Conservation (phyloP, 176 grass and related monocot species). For the Poa pratensis region DNA sequence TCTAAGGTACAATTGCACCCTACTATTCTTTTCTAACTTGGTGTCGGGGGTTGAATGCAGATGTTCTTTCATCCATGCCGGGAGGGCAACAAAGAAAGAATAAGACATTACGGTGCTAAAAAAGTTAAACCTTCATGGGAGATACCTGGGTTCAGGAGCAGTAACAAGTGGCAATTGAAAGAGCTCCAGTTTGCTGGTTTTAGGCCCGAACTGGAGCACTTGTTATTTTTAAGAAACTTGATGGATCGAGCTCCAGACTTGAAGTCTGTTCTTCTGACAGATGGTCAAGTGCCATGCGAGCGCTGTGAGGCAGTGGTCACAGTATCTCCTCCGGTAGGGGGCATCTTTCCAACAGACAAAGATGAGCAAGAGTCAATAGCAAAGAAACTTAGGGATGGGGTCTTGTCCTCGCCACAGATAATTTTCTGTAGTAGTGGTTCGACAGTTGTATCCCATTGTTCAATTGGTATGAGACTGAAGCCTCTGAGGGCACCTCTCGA, state of each 20-base stretch:
- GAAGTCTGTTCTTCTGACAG: neutral
- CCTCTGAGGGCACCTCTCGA: no score
- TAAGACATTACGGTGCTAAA: neutral
- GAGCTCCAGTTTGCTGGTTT: neutral
- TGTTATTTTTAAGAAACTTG: neutral
- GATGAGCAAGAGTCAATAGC: neutral
- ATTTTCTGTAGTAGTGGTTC: neutral
- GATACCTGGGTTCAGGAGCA: neutral
- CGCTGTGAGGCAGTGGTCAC: neutral
- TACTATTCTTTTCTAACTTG: neutral
- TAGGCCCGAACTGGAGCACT: neutral
- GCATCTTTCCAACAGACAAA: neutral
- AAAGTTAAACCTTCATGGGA: constrained; percentile 7
- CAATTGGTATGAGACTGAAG: no score
- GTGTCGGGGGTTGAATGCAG: neutral
- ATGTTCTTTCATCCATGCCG: constrained; percentile 18
- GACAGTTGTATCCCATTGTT: neutral
- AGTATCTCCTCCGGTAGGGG: neutral
- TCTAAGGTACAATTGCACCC: neutral
- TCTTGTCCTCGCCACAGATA: neutral
- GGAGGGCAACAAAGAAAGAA: constrained; percentile 2
- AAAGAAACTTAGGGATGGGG: neutral
- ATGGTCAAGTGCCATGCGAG: neutral
- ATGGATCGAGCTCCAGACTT: neutral
- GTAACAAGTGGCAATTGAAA: constrained; percentile 16